Conservation (phyloP, 192 early-diverging fungal species). For the Coemansia asiatica region DNA sequence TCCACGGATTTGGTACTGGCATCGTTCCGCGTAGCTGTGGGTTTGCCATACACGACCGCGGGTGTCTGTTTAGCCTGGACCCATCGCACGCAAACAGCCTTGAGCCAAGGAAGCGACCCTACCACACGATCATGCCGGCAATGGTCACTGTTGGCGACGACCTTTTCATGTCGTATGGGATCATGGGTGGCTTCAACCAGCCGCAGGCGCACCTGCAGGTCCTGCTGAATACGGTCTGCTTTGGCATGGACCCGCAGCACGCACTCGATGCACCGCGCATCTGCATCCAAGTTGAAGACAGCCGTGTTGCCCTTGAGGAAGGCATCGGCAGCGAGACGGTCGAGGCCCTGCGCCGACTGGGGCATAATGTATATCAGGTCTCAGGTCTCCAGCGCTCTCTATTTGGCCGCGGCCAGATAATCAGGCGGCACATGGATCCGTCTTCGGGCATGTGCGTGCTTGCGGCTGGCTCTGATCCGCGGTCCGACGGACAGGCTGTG, state of each 20-base stretch:
- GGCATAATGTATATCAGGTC: constrained; percentile 59
- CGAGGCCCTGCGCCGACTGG: constrained; percentile 56
- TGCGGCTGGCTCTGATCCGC: constrained; percentile 59
- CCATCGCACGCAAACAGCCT: constrained; percentile 64
- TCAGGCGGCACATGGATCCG: constrained; percentile 45
- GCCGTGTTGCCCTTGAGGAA: constrained; percentile 62
- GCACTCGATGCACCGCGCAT: constrained; percentile 72
- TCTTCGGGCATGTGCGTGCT: constrained; percentile 49
- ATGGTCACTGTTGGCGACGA: constrained; percentile 56
- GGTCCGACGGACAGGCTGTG: constrained; percentile 60
- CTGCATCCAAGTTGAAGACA: constrained; percentile 52
- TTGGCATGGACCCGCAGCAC: constrained; percentile 61
- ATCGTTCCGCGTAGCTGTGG: constrained; percentile 61
- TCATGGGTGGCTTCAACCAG: constrained; percentile 80
- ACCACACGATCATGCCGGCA: constrained; percentile 78
- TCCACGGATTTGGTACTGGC: constrained; percentile 53
- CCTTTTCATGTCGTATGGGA: constrained; percentile 29
- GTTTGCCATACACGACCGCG: constrained; percentile 70
- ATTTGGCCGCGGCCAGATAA: constrained; percentile 79
- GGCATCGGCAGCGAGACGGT: constrained; percentile 53
- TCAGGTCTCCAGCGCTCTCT: constrained; percentile 51
- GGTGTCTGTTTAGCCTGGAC: constrained; percentile 64
- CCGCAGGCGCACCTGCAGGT: constrained; percentile 86
- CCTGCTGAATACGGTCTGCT: constrained; percentile 64
- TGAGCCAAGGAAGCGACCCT: constrained; percentile 68